These are phyloP conservation scores for Liquidambar formosana DNA, from an alignment of 164 flowering plant genomes.

Conservation along the genomic window DNA sequence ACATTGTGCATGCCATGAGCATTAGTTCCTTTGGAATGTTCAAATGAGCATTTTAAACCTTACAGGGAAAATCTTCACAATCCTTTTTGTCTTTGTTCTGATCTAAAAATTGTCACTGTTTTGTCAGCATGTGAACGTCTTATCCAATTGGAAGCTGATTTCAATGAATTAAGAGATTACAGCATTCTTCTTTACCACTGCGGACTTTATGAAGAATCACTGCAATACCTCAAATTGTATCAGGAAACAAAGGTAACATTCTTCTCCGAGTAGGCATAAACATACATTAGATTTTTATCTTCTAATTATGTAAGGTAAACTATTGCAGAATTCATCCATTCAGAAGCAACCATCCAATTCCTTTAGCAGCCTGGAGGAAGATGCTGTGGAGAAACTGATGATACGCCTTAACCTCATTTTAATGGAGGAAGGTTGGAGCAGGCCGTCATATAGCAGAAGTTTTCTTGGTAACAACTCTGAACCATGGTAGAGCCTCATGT, in stretches of 20 bases:
- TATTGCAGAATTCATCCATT: slow-evolving; percentile 27
- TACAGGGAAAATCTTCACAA: background rate
- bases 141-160: slow-evolving; percentile 51
- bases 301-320: background rate
- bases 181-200: slow-evolving; percentile 83
- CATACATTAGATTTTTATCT: background rate
- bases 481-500: slow-evolving; percentile 57
- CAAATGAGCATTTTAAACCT: background rate
- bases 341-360: slow-evolving; percentile 21
- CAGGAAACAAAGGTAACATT: slow-evolving; percentile 44
- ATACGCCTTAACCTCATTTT: slow-evolving; percentile 66
- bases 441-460: slow-evolving; percentile 31
- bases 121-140: slow-evolving; percentile 86
- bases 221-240: slow-evolving; percentile 57
- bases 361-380: slow-evolving; percentile 43
- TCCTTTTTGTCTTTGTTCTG: background rate
- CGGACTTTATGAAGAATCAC: slow-evolving; percentile 62
- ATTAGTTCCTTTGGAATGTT: background rate
- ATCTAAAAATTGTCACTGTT: slow-evolving; percentile 6
- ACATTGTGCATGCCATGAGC: background rate
- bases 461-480: slow-evolving; percentile 60
- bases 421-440: slow-evolving; percentile 69
- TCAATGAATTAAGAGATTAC: slow-evolving; percentile 73
- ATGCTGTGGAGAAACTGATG: slow-evolving; percentile 65
- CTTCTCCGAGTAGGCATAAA: background rate